Conservation (phyloP, 768 basidiomycete genomes). For the Bullera alba region DNA sequence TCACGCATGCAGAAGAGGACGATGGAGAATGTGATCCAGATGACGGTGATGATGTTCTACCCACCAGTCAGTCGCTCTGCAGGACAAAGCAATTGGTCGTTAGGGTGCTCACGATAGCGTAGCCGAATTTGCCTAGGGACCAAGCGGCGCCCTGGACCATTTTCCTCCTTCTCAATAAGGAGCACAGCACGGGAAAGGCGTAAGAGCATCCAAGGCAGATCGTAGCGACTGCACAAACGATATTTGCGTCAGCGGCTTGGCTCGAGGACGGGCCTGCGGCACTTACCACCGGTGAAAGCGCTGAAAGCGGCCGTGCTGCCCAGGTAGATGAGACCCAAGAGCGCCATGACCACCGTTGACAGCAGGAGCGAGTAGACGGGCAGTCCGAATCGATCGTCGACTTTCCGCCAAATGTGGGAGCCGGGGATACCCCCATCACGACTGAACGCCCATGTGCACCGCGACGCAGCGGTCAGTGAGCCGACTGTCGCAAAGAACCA, state of each 20-base stretch:
- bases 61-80: not conserved
- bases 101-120: conserved; percentile 27
- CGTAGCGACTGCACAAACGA: conserved; percentile 50
- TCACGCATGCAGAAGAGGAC: conserved; percentile 61
- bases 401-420: conserved; percentile 51
- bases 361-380: conserved; percentile 60
- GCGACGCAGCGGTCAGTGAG: conserved; percentile 60
- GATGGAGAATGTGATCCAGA: conserved; percentile 60
- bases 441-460: conserved; percentile 66
- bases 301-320: conserved; percentile 58
- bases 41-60: conserved; percentile 54
- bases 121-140: conserved; percentile 34
- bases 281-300: conserved; percentile 55
- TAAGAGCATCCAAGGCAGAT: conserved; percentile 63
- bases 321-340: conserved; percentile 60
- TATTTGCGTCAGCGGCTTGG: not conserved
- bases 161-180: conserved; percentile 50
- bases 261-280: not conserved
- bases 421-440: conserved; percentile 62
- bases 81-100: not conserved
- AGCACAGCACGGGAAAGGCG: conserved; percentile 58
- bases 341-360: conserved; percentile 55
- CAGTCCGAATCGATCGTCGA: conserved; percentile 50
- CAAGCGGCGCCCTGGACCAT: conserved; percentile 54
- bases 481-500: conserved; percentile 58